Base-by-base conservation (phyloP, 2,329 filamentous ascomycete genomes). In the Epichloe baconii region DNA sequence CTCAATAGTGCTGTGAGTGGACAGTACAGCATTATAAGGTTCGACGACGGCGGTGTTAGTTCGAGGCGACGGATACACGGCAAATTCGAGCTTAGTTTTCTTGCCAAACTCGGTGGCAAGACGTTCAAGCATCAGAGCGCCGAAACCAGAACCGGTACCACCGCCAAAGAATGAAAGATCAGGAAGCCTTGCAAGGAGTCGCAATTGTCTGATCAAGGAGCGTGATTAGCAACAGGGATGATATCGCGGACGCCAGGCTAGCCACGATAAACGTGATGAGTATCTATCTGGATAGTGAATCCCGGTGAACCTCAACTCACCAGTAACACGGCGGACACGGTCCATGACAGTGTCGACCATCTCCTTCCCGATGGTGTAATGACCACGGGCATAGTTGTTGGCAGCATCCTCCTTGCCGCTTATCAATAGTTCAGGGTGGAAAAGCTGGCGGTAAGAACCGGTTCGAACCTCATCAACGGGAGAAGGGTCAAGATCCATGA, bases 341-440 rank as follows among this genome's bases (percentile, higher is more conserved):
- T 86, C 82, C 62, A 85, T 78, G 62, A 85, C 82, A 59, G 69
- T 76, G 65, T 86, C 82, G 51, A 85, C 78, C 78, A 85, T 82
- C 73, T 86, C 82, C 76, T 86, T 86, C 71, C 83, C 83, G 60
- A 86, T 81, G 60, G 83, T 86, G 71, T 86, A 86, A 71, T 86
- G 82, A 52, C 83, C 83, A 72, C 82, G 82, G 59, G 83, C 83
- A 63, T 86, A 86, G 75, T 86, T 86, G 73, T 86, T 86, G 71
- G 82, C 81, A 53, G 83, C 82, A 77, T 86, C 83, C 68, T 86
- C 83, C 76, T 86, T 86, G 69, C 82, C 82, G 67, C 78, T 85
- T 65, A 86, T 80, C 64, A 86, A 69, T 60, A 82, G 74, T 73
- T 86, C 82, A 44, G 82, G 82, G 70, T 86, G 82, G 75, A 85